Percentiles rank a stretch among this genome's conserved stretches.
phyloP scores from a whole-genome alignment of 148 eudicot genomes.

The Beta vulgaris region DNA sequence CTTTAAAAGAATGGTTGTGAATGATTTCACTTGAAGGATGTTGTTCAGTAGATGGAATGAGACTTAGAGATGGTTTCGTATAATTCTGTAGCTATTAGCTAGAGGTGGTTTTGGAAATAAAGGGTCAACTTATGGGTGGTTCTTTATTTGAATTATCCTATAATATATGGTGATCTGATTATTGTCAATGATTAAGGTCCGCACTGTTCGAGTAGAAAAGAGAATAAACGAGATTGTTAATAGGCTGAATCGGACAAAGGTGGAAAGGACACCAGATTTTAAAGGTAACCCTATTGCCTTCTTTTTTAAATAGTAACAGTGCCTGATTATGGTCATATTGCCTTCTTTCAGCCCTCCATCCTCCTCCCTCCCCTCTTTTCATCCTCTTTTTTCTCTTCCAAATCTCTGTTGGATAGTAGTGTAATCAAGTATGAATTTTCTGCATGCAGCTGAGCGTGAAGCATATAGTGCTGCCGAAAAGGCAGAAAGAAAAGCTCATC shows the following conservation, averaged over 20 bases:
- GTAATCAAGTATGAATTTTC: slow-evolving; percentile 12
- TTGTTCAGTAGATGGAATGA: no score
- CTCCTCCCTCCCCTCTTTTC: not conserved
- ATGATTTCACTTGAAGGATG: no score
- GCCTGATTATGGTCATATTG: not conserved
- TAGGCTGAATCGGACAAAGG: slow-evolving; percentile 71
- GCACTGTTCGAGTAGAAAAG: slow-evolving; percentile 77
- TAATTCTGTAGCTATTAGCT: no score
- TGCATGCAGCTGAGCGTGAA: slow-evolving; percentile 42
- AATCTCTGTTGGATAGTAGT: not conserved
- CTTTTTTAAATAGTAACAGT: not conserved
- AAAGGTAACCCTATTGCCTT: slow-evolving; percentile 46
- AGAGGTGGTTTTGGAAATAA: no score
- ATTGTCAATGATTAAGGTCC: slow-evolving; percentile 44
- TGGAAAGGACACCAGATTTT: slow-evolving; percentile 80
- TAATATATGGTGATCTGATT: slow-evolving; percentile 5
- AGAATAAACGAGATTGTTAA: slow-evolving; percentile 77
- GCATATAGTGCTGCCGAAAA: slow-evolving; percentile 79
- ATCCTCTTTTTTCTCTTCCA: not conserved
- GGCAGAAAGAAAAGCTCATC: slow-evolving; percentile 75
- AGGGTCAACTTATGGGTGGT: no score
- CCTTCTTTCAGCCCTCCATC: not conserved
- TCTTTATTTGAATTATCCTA: no score
- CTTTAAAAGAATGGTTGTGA: no score
- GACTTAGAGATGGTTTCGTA: no score